Evolutionary conservation across 441 rosid genomes (phyloP).

Genomic region (Pelargonium australe): DNA sequence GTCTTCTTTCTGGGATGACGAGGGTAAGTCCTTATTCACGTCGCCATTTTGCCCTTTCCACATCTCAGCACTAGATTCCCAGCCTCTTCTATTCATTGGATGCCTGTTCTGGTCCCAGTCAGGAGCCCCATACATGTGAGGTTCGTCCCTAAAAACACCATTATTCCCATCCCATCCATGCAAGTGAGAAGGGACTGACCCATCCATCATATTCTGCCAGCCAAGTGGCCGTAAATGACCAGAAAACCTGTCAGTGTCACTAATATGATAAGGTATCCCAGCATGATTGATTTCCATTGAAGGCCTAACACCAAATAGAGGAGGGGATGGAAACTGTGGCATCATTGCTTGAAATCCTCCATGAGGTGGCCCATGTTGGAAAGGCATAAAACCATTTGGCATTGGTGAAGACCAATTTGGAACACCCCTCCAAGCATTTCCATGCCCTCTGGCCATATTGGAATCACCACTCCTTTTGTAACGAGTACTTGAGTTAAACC

Average conservation of each 20-base stretch:
- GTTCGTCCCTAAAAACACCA: slow-evolving; percentile 77
- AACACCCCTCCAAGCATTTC: slow-evolving; percentile 85
- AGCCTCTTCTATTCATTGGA: slow-evolving; percentile 52
- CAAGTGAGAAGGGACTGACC: slow-evolving; percentile 66
- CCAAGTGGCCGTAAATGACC: slow-evolving; percentile 82
- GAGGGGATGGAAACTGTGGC: slow-evolving; percentile 73
- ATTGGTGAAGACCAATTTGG: slow-evolving; percentile 77
- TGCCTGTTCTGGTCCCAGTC: slow-evolving; percentile 91
- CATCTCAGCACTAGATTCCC: slow-evolving; percentile 65
- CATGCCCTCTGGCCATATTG: slow-evolving; percentile 66
- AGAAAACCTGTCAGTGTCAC: slow-evolving; percentile 79
- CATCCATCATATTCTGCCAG: slow-evolving; percentile 90
- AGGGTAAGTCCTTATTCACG: slow-evolving; percentile 42
- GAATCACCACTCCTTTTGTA: slow-evolving; percentile 65
- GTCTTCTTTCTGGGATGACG: slow-evolving; percentile 60
- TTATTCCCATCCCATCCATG: slow-evolving; percentile 91
- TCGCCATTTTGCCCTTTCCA: slow-evolving; percentile 88
- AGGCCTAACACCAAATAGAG: slow-evolving; percentile 74
- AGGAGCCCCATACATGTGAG: slow-evolving; percentile 55
- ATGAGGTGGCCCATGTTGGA: slow-evolving; percentile 83
- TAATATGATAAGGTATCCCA: slow-evolving; percentile 69
- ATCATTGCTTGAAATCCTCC: slow-evolving; percentile 73
- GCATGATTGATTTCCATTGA: slow-evolving; percentile 75
- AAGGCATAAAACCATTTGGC: slow-evolving; percentile 84
- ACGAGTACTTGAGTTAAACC: slow-evolving; percentile 42